Evolutionary conservation across 139 green algal genomes (phyloP).

Genomic region (Coelastrella sp.): DNA sequence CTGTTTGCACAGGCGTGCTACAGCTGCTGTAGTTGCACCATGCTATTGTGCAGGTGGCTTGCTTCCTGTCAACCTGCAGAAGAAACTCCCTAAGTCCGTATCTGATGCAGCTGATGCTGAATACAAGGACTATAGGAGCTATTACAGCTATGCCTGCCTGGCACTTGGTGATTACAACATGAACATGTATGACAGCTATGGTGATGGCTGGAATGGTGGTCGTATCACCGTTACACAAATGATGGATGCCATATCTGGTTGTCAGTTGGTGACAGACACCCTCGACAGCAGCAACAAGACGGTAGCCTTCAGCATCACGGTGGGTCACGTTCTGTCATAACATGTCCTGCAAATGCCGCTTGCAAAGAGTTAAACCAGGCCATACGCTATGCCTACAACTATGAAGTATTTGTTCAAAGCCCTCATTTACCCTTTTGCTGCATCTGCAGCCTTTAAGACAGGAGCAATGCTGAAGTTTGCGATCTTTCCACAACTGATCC

Average conservation of each 20-base stretch:
- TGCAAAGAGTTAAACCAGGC: too few species aligned
- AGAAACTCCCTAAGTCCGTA: constrained; percentile 22
- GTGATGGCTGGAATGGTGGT: constrained; percentile 51
- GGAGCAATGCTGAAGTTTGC: too few species aligned
- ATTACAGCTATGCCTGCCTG: constrained; percentile 52
- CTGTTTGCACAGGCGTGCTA: too few species aligned
- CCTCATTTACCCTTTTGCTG: too few species aligned
- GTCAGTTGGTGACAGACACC: constrained; percentile 42
- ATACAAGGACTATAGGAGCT: constrained; percentile 52
- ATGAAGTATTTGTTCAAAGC: too few species aligned
- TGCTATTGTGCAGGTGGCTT: not conserved
- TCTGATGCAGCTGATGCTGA: not conserved
- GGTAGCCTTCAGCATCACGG: not conserved
- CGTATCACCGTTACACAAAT: constrained; percentile 32
- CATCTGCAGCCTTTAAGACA: too few species aligned
- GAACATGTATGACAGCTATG: constrained; percentile 55
- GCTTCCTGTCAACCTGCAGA: not conserved
- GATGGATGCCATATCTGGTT: not conserved
- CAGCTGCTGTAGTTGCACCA: not conserved
- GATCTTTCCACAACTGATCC: too few species aligned
- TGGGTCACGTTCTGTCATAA: too few species aligned
- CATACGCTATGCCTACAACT: too few species aligned
- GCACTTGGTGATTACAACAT: constrained; percentile 38
- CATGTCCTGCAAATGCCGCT: too few species aligned
- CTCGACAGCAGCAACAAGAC: not conserved